Base-by-base conservation (phyloP, 2,329 filamentous ascomycete genomes). In the Plectosphaerella plurivora region DNA sequence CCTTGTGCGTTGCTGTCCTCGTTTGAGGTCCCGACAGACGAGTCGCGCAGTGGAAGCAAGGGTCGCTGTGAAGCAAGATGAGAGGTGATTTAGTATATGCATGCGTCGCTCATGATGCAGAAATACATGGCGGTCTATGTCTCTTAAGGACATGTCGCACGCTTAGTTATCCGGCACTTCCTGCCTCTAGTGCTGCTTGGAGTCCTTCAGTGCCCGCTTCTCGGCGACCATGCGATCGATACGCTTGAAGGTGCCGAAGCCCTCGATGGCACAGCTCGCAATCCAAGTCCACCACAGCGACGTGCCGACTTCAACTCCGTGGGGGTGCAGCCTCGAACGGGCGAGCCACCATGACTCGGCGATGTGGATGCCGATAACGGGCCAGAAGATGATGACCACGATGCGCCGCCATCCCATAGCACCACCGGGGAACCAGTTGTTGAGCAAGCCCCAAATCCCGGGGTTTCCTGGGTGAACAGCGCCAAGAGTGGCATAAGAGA, bases 311-410 rank as follows among this genome's bases (percentile, higher is more conserved):
- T 67, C 65, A 11, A 85, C 74, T 7, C 75, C 74, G 57, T 78
- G 74, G 63, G 65, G 76, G 51, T 60, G 61, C 54, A 84, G 63
- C 53, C 75, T 68, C 47, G 69, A 73, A 42, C 64, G 67, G 56
- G 79, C 76, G 59, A 86, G 72, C 63, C 74, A 71, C 45, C 70
- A 69, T n/a, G 76, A 70, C 73, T 97, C 93, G 3, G 68, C 53
- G 0, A 75, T 20, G 68, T 97, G 93, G 12, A 90, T 78, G 0
- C 63, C 73, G 1, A 90, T 4, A 52, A 92, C 80, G 1, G 81
- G 73, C 18, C 72, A 60, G 51, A 87, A 72, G 42, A 93, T 71
- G 14, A 71, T 64, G 47, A 78, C 78, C 56, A 87, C 83, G 1
- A 88, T 68, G 65, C 74, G 78, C 56, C 76, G 73, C 60, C 83